Percentiles rank a stretch among this genome's conserved stretches.
These are phyloP conservation scores for Botrytis galanthina DNA, from an alignment of 2,329 filamentous ascomycete species.

Conservation along the genomic window DNA sequence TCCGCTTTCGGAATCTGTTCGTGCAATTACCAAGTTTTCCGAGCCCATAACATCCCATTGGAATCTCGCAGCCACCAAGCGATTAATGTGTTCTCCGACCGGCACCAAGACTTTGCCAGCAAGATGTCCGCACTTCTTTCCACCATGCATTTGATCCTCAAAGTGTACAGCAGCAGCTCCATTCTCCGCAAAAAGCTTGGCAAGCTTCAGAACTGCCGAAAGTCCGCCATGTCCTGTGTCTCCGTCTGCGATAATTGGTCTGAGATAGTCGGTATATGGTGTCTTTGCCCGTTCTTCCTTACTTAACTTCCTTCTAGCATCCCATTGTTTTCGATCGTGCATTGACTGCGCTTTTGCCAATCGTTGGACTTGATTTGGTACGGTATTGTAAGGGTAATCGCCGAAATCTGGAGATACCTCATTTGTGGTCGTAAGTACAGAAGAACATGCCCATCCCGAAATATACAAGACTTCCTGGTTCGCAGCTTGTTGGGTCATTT, in stretches of 20 bases:
- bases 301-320: constrained; percentile 74
- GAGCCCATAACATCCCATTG: constrained; percentile 98
- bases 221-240: constrained; percentile 94
- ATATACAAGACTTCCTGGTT: constrained; percentile 96
- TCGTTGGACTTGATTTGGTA: constrained; percentile 95
- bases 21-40: constrained; percentile 91
- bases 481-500: constrained; percentile 97
- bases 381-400: constrained; percentile 98
- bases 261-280: constrained; percentile 86
- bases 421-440: constrained; percentile 87
- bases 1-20: constrained; percentile 93
- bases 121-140: constrained; percentile 97
- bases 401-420: constrained; percentile 97
- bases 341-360: constrained; percentile 95
- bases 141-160: constrained; percentile 95
- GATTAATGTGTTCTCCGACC: constrained; percentile 92
- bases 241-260: constrained; percentile 93
- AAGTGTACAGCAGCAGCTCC: constrained; percentile 96
- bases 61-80: constrained; percentile 85
- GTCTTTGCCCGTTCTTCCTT: constrained; percentile 69
- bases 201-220: constrained; percentile 89
- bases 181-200: constrained; percentile 96
- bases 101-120: constrained; percentile 96
- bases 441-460: constrained; percentile 96
- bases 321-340: constrained; percentile 96